These are phyloP conservation scores for Metschnikowia lachancei DNA, from an alignment of 805 yeast species.

Conservation along the genomic window DNA sequence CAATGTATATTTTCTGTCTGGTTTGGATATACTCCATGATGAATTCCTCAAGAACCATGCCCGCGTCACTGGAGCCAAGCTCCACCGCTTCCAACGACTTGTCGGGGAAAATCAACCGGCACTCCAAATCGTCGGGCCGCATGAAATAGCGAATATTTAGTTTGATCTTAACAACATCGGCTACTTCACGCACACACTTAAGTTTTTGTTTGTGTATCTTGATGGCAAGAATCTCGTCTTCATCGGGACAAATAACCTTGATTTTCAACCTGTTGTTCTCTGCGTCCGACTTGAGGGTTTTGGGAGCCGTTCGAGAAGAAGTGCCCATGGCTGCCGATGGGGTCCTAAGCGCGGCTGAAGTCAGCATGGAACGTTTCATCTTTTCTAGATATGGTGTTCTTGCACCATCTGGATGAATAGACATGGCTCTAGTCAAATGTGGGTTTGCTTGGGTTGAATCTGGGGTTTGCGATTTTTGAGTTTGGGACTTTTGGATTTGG, in stretches of 20 bases:
- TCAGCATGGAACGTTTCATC: conserved; percentile 4
- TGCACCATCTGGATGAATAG: not conserved
- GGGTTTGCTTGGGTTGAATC: not conserved
- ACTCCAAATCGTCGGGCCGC: conserved; percentile 7
- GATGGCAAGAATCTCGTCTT: conserved; percentile 21
- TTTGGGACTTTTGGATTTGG: no score
- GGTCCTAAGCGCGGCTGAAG: not conserved
- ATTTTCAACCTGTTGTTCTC: not conserved
- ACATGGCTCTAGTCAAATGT: not conserved
- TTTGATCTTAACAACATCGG: conserved; percentile 15
- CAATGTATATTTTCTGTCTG: conserved; percentile 23
- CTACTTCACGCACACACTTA: conserved; percentile 15
- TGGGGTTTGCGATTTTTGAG: no score
- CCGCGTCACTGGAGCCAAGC: conserved; percentile 10
- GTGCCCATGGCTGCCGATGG: not conserved
- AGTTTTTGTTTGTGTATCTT: conserved; percentile 16
- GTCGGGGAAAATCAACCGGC: conserved; percentile 15
- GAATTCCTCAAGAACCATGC: conserved; percentile 12
- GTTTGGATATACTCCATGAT: conserved; percentile 25
- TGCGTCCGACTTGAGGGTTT: not conserved
- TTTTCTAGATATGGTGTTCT: not conserved
- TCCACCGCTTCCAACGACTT: conserved; percentile 11
- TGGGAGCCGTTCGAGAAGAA: not conserved
- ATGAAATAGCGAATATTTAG: conserved; percentile 11
- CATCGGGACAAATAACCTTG: conserved; percentile 10